Conservation (phyloP, 768 basidiomycete species). For the Naematelia encephala region DNA sequence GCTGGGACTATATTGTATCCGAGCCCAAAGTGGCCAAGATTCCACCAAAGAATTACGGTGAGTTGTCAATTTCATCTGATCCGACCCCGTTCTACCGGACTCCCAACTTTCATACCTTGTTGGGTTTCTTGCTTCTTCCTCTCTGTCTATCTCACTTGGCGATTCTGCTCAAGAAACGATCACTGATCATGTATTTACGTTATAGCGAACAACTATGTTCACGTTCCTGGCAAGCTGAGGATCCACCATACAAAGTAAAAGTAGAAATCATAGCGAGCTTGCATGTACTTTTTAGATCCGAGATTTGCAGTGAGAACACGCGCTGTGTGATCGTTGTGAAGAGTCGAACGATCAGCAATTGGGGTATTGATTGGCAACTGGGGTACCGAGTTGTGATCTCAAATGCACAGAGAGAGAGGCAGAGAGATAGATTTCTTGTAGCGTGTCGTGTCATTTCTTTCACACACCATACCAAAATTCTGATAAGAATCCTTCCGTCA, state of each 20-base stretch:
- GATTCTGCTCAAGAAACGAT: slow-evolving; percentile 55
- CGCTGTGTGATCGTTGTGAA: too few relatives aligned
- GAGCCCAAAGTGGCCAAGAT: slow-evolving; percentile 53
- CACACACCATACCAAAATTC: too few relatives aligned
- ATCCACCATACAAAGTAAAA: slow-evolving; percentile 89
- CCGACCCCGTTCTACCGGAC: slow-evolving; percentile 1
- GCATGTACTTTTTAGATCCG: too few relatives aligned
- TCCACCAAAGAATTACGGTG: slow-evolving; percentile 51
- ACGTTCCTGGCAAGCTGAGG: slow-evolving; percentile 68
- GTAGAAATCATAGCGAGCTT: too few relatives aligned
- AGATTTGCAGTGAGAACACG: too few relatives aligned
- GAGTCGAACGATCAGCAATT: too few relatives aligned
- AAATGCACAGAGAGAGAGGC: too few relatives aligned
- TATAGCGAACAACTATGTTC: slow-evolving; percentile 89
- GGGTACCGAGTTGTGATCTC: too few relatives aligned
- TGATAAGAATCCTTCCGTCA: too few relatives aligned
- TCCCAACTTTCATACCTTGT: slow-evolving; percentile 15
- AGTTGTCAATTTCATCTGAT: slow-evolving; percentile 16
- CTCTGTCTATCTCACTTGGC: not conserved
- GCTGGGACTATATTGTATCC: slow-evolving; percentile 90
- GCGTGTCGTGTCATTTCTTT: too few relatives aligned
- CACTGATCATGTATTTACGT: slow-evolving; percentile 62
- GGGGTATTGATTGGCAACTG: too few relatives aligned
- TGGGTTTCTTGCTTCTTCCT: not conserved
- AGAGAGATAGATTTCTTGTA: too few relatives aligned